Evolutionary conservation across 257 asterid genomes (phyloP), one percentile per base, ranked within the genome.

Genomic region (Ocimum tenuiflorum): DNA sequence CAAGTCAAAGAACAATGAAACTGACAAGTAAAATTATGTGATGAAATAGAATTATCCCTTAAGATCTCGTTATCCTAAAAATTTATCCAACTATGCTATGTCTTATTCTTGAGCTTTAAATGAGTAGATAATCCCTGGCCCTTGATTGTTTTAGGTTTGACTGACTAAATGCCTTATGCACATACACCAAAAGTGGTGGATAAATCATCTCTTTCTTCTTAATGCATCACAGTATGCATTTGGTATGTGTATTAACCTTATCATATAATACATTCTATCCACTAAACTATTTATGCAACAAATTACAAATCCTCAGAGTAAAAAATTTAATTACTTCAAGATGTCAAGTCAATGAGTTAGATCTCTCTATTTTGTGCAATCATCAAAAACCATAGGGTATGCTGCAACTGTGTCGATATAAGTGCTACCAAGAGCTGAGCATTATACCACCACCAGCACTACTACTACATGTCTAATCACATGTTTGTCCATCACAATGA

Each of bases 341-440:
- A 18, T n/a, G 24, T 50, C 50, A 23, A 24, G 45, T 19, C 24
- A 8, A 36, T 55, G 56, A 15, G 41, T 11, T 51, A 20, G 48
- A 47, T 54, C 55, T 60, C 55, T 60, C 48, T 15, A 43, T 39
- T 56, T 65, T 50, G n/a, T 61, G 15, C 12, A 48, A 42, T 8
- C 65, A 56, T 10, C 7, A 7, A 2, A 31, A 31, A 31, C 36
- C 36, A 3, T 31, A 1, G 7, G 6, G 7, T 24, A 5, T 31
- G 7, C 36, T 31, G 31, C 6, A 52, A n/a, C 27, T 24, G 59
- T 7, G 29, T 13, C 15, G 54, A 24, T 53, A 51, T 10, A 75
- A 17, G 69, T 7, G 8, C 20, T 31, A 22, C 33, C 39, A 18
- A 31, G 31, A 27, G 31, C 31, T 27, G 31, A 27, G 31, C 31